phyloP scores from a whole-genome alignment of 2,329 filamentous ascomycete genomes.

The Ascochyta clinopodiicola region DNA sequence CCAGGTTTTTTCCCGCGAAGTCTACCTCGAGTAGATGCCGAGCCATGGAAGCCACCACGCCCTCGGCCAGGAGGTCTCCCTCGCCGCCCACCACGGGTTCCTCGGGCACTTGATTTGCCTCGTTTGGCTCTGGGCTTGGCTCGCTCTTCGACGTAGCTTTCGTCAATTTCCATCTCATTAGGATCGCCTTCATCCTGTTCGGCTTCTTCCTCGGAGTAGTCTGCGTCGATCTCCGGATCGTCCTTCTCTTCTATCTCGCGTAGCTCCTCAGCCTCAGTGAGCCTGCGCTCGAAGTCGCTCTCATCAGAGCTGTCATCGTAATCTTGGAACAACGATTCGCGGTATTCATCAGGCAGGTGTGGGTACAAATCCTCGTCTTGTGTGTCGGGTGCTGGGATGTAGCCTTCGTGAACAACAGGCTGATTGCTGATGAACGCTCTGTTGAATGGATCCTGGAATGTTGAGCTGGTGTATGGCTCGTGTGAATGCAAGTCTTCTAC shows the following conservation, averaged over 20 bases:
- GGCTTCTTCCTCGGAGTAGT: constrained; percentile 45
- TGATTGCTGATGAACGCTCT: constrained; percentile 32
- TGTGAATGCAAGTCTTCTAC: constrained; percentile 28
- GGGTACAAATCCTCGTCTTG: constrained; percentile 45
- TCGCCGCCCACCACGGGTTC: constrained; percentile 28
- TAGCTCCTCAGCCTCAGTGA: constrained; percentile 38
- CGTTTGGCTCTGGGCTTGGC: constrained; percentile 26
- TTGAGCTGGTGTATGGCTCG: constrained; percentile 18
- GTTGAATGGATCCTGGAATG: constrained; percentile 32
- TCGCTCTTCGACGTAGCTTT: constrained; percentile 35
- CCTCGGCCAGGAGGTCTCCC: constrained; percentile 36
- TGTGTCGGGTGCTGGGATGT: constrained; percentile 45
- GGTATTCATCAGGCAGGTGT: constrained; percentile 26
- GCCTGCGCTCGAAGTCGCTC: constrained; percentile 34
- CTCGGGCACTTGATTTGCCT: constrained; percentile 23
- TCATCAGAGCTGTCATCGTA: constrained; percentile 38
- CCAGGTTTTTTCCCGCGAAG: constrained; percentile 34
- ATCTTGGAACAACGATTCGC: constrained; percentile 28
- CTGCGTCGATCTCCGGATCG: constrained; percentile 43
- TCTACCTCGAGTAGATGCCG: constrained; percentile 28
- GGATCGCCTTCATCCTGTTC: constrained; percentile 41
- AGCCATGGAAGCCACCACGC: constrained; percentile 29
- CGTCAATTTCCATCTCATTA: constrained; percentile 40
- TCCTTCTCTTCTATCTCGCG: constrained; percentile 37
- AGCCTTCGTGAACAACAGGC: constrained; percentile 49